Evolutionary conservation across 345 rosid species (phyloP).

Genomic region (Gossypium mustelinum): DNA sequence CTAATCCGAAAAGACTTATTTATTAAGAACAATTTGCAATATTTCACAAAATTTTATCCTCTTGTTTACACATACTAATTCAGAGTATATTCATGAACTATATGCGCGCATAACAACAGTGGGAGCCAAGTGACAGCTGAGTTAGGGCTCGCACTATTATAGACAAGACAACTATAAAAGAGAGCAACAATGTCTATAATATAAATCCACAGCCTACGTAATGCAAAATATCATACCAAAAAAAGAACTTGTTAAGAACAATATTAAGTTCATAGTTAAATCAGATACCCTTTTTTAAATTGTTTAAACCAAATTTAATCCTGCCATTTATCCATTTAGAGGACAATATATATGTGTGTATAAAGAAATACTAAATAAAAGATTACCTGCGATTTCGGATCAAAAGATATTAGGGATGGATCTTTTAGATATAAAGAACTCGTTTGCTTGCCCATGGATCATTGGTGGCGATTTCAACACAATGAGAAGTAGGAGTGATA

Average conservation of each 20-base stretch:
- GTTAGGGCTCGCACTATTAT: background rate
- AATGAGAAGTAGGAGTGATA: no score
- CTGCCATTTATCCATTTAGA: no score
- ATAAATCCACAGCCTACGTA: background rate
- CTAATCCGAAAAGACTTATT: constrained; percentile 77
- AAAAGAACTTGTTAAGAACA: background rate
- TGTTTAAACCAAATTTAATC: no score
- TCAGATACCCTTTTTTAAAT: no score
- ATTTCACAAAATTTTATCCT: background rate
- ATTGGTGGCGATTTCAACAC: no score
- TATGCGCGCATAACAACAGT: background rate
- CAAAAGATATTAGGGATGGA: no score
- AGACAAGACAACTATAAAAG: background rate
- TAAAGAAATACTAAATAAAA: no score
- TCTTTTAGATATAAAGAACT: no score
- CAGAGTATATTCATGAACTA: background rate
- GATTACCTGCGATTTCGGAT: no score
- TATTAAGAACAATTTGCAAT: background rate
- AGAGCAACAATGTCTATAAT: background rate
- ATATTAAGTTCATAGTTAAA: no score
- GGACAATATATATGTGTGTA: background rate
- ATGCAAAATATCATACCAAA: background rate
- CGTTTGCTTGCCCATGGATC: no score
- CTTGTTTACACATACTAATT: no score
- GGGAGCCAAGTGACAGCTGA: background rate